A percentile compares a stretch with the other conserved stretches of the same genome.
phyloP scores from a whole-genome alignment of 2,329 filamentous ascomycete species.

The Diplocarpon mali region DNA sequence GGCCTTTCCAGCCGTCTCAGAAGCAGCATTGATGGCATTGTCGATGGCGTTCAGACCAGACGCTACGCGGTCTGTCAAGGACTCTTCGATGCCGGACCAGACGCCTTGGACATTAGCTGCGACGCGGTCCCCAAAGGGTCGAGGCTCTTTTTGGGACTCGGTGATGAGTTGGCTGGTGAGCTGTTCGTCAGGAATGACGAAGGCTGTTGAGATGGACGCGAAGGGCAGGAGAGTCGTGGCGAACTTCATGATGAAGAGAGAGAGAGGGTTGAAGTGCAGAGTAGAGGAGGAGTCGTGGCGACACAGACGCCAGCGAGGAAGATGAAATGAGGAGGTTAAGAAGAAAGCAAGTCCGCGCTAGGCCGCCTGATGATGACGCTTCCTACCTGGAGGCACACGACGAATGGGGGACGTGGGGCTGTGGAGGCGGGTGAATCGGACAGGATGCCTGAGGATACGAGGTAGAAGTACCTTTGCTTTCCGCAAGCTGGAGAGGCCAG shows the following conservation, averaged over 20 bases:
- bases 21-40: slow-evolving; percentile 21
- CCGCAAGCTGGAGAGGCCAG: neutral
- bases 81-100: slow-evolving; percentile 20
- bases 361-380: slow-evolving; percentile 3
- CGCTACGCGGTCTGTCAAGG: slow-evolving; percentile 19
- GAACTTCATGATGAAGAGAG: slow-evolving; percentile 28
- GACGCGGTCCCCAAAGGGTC: slow-evolving; percentile 26
- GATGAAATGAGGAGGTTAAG: too few species aligned
- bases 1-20: slow-evolving; percentile 12
- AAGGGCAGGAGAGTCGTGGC: slow-evolving; percentile 36
- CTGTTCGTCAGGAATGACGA: slow-evolving; percentile 41
- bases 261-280: too few species aligned
- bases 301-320: too few species aligned
- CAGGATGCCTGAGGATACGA: too few species aligned
- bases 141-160: slow-evolving; percentile 26
- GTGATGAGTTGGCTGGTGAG: slow-evolving; percentile 33
- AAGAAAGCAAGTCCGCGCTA: too few species aligned
- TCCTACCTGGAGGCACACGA: too few species aligned
- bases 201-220: slow-evolving; percentile 37
- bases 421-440: neutral
- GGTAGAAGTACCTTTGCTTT: too few species aligned
- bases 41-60: slow-evolving; percentile 25
- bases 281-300: too few species aligned
- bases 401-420: too few species aligned
- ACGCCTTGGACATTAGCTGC: slow-evolving; percentile 26